Conservation (phyloP, 176 grass and related monocot genomes). For the Carex littledalei region DNA sequence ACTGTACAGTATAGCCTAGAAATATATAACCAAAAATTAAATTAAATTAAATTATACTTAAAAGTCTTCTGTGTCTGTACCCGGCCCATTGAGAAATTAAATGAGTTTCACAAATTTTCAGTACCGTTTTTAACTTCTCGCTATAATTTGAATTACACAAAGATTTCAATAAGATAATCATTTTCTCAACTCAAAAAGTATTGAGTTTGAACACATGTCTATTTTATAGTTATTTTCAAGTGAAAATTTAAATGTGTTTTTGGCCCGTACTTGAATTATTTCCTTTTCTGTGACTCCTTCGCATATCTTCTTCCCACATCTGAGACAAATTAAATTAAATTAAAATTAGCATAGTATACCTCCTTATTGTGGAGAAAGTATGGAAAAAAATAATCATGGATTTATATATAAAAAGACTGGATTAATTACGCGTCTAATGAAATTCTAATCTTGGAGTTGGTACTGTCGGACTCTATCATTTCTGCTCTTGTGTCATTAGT, state of each 20-base stretch:
- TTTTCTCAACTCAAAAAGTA: neutral
- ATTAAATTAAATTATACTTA: neutral
- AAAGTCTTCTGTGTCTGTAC: neutral
- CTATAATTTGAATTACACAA: neutral
- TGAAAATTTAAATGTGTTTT: neutral
- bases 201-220: neutral
- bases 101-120: neutral
- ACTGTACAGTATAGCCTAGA: slow-evolving; percentile 33
- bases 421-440: slow-evolving; percentile 29
- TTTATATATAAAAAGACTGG: neutral
- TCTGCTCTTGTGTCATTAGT: neutral
- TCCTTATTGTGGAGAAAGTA: neutral
- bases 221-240: neutral
- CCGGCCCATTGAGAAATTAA: neutral
- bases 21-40: slow-evolving; percentile 11
- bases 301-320: slow-evolving; percentile 18
- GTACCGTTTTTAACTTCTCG: too few species aligned
- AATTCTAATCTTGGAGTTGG: slow-evolving; percentile 22
- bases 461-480: neutral
- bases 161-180: neutral
- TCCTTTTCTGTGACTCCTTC: slow-evolving; percentile 29
- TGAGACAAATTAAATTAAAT: neutral
- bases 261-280: slow-evolving; percentile 22
- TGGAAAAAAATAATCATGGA: neutral
- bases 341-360: neutral